Conservation (phyloP, 1,284 basidiomycete genomes). For the Leccinum solheimii region DNA sequence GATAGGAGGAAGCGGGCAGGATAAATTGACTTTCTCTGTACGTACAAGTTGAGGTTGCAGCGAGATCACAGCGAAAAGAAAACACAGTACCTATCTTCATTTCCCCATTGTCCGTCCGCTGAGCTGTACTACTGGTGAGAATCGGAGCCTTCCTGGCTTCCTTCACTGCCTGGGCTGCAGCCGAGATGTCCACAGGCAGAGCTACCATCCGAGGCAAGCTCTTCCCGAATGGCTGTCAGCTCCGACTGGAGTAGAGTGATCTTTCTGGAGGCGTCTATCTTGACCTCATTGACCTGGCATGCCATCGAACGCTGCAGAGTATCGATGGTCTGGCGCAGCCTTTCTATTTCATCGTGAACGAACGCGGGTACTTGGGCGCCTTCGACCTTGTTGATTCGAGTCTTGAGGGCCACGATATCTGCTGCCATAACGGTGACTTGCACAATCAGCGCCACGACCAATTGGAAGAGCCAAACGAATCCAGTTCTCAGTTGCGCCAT, state of each 20-base stretch:
- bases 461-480: conserved; percentile 9
- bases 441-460: conserved; percentile 10
- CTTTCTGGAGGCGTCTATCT: conserved; percentile 21
- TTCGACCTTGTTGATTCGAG: conserved; percentile 20
- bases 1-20: background rate
- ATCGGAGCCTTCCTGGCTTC: conserved; percentile 1
- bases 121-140: background rate
- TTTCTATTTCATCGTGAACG: background rate
- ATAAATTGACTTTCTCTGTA: background rate
- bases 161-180: conserved; percentile 3
- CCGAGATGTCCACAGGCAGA: background rate
- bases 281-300: conserved; percentile 20
- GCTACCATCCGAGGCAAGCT: conserved; percentile 6
- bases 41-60: background rate
- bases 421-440: conserved; percentile 9
- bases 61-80: background rate
- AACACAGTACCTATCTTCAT: background rate
- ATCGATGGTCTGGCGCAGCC: conserved; percentile 1
- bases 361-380: background rate
- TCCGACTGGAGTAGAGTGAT: conserved; percentile 20
- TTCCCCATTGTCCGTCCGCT: background rate
- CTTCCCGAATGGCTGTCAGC: conserved; percentile 11
- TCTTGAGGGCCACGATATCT: conserved; percentile 20
- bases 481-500: conserved; percentile 4
- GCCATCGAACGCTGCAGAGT: conserved; percentile 13